These are phyloP conservation scores for Geranomyces variabilis DNA, from an alignment of 192 early-diverging fungal genomes.

Conservation along the genomic window DNA sequence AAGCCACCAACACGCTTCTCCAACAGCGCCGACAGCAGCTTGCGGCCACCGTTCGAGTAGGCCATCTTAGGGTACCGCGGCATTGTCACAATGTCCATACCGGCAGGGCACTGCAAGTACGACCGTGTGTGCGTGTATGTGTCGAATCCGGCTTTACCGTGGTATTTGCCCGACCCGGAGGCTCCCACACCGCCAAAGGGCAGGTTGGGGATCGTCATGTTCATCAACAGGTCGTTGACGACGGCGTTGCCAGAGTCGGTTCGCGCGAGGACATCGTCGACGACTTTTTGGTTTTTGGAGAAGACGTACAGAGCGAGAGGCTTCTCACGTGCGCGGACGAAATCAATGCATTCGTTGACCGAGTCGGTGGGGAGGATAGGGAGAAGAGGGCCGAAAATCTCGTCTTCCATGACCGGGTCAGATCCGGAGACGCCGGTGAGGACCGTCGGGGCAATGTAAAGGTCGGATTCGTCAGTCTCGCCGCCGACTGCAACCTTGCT, in stretches of 20 bases:
- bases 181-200: slow-evolving; percentile 89
- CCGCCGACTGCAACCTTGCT: slow-evolving; percentile 62
- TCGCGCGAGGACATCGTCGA: slow-evolving; percentile 62
- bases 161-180: slow-evolving; percentile 87
- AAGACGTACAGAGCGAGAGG: slow-evolving; percentile 86
- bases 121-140: slow-evolving; percentile 77
- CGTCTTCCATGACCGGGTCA: slow-evolving; percentile 70
- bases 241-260: slow-evolving; percentile 76
- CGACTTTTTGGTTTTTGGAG: slow-evolving; percentile 49
- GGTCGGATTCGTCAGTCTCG: slow-evolving; percentile 52
- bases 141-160: slow-evolving; percentile 75
- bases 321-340: slow-evolving; percentile 52
- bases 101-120: slow-evolving; percentile 10
- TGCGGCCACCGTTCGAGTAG: neutral
- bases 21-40: neutral
- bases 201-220: slow-evolving; percentile 53
- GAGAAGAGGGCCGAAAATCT: slow-evolving; percentile 92
- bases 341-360: slow-evolving; percentile 41
- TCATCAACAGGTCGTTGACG: slow-evolving; percentile 82
- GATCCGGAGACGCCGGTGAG: slow-evolving; percentile 68
- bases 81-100: slow-evolving; percentile 19
- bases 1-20: neutral
- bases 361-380: slow-evolving; percentile 66
- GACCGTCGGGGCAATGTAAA: slow-evolving; percentile 82
- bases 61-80: slow-evolving; percentile 28